Percentiles rank a stretch among this genome's conserved stretches.
Conservation (phyloP, 2,329 filamentous ascomycete species). For the Ophiostoma pallidulum region DNA sequence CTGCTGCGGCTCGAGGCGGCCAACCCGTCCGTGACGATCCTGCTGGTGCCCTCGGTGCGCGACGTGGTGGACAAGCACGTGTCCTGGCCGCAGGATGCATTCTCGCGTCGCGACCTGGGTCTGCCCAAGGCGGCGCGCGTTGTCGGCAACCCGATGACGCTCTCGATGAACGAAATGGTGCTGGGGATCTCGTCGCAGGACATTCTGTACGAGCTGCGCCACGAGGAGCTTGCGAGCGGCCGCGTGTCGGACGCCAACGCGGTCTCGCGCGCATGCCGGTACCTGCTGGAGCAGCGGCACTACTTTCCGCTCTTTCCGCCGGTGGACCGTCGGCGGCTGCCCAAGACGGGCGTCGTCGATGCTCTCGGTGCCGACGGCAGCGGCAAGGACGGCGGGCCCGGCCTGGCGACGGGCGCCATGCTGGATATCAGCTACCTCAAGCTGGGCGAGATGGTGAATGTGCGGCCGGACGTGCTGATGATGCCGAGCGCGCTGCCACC, state of each 20-base stretch:
- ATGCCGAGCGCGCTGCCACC: slow-evolving; percentile 74
- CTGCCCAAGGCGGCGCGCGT: slow-evolving; percentile 68
- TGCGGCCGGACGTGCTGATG: slow-evolving; percentile 75
- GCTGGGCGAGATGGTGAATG: slow-evolving; percentile 81
- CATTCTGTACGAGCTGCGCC: slow-evolving; percentile 69
- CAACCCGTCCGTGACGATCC: slow-evolving; percentile 69
- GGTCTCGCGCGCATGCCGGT: slow-evolving; percentile 61
- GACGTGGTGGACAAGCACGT: slow-evolving; percentile 76
- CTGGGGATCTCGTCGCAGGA: slow-evolving; percentile 79
- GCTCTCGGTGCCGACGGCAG: no score
- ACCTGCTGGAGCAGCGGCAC: slow-evolving; percentile 81
- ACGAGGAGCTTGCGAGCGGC: slow-evolving; percentile 58
- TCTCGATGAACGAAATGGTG: slow-evolving; percentile 79
- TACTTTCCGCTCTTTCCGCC: slow-evolving; percentile 88
- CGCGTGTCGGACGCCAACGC: slow-evolving; percentile 45
- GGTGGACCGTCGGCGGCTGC: slow-evolving; percentile 55
- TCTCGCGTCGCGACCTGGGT: slow-evolving; percentile 62
- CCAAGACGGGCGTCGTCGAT: slow-evolving; percentile 52
- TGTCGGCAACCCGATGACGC: slow-evolving; percentile 82
- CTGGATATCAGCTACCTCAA: slow-evolving; percentile 79
- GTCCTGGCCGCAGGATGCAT: slow-evolving; percentile 63
- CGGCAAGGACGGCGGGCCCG: no score
- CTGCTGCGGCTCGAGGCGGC: slow-evolving; percentile 60
- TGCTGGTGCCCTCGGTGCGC: slow-evolving; percentile 74
- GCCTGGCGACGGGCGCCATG: slow-evolving; percentile 61